Evolutionary conservation across 495 filamentous ascomycete species (phyloP).

Genomic region (Penicillium longicatenatum): DNA sequence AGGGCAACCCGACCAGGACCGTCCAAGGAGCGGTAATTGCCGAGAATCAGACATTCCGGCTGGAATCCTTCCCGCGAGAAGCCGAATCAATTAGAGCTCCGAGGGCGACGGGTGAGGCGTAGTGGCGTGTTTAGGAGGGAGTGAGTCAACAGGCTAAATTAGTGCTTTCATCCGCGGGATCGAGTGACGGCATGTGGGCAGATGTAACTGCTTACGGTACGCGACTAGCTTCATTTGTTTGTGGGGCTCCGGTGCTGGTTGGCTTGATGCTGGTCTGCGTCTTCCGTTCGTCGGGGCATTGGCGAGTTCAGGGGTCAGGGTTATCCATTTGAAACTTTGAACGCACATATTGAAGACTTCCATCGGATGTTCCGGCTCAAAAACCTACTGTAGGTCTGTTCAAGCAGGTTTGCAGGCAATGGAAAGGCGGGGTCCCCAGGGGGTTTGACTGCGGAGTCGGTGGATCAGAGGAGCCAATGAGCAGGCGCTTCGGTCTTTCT

Average conservation of each 20-base stretch:
- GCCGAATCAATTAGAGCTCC: not conserved
- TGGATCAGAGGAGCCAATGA: slow-evolving; percentile 2
- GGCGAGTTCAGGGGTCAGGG: no score
- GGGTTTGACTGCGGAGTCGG: slow-evolving; percentile 4
- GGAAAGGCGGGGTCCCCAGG: slow-evolving; percentile 15
- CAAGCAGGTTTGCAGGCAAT: not conserved
- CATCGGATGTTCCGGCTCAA: no score
- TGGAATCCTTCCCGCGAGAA: not conserved
- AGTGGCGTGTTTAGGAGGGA: not conserved
- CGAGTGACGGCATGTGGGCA: not conserved
- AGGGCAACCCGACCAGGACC: not conserved
- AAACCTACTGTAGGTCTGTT: no score
- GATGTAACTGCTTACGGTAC: not conserved
- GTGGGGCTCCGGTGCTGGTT: not conserved
- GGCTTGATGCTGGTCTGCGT: not conserved
- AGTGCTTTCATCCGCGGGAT: slow-evolving; percentile 7
- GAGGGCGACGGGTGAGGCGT: slow-evolving; percentile 4
- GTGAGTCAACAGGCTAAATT: slow-evolving; percentile 15
- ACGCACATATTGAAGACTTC: no score
- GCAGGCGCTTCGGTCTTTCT: not conserved
- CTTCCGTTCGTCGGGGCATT: no score
- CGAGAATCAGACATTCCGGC: not conserved
- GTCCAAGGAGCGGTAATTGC: not conserved
- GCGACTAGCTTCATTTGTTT: not conserved
- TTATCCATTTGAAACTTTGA: no score